Evolutionary conservation across 2,329 filamentous ascomycete genomes (phyloP).

Genomic region (Triangularia verruculosa): DNA sequence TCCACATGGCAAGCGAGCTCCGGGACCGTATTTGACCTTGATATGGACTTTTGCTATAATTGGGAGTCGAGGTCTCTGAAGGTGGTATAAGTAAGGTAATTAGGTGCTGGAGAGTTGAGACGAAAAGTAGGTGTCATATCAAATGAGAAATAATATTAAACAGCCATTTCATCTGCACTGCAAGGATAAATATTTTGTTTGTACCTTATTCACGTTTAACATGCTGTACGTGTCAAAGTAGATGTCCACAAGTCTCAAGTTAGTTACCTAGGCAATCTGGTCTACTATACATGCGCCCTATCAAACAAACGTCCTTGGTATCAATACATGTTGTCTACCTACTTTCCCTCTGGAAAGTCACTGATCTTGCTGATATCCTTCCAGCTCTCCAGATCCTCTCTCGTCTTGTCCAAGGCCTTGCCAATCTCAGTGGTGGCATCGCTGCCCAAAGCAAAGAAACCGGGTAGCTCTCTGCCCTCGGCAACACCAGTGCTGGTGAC

Average conservation of each 20-base stretch:
- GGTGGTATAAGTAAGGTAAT: neutral
- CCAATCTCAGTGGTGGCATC: slow-evolving; percentile 10
- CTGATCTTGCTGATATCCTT: slow-evolving; percentile 5
- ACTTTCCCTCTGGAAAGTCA: neutral
- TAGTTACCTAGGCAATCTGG: too few relatives aligned
- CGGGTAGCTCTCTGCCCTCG: slow-evolving; percentile 10
- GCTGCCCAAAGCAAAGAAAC: slow-evolving; percentile 12
- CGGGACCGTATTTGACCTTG: neutral
- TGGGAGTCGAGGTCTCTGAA: neutral
- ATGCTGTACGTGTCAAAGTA: too few relatives aligned
- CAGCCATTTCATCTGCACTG: too few relatives aligned
- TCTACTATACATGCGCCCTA: too few relatives aligned
- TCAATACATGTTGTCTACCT: too few relatives aligned
- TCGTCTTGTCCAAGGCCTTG: slow-evolving; percentile 2
- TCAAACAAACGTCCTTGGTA: too few relatives aligned
- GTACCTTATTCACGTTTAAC: too few relatives aligned
- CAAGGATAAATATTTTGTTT: too few relatives aligned
- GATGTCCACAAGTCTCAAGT: too few relatives aligned
- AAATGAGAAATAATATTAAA: too few relatives aligned
- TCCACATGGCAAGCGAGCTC: neutral
- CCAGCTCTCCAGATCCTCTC: slow-evolving; percentile 14
- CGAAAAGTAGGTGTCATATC: too few relatives aligned
- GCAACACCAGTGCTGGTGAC: slow-evolving; percentile 15
- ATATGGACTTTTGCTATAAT: neutral
- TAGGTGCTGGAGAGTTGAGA: too few relatives aligned